A percentile compares a stretch with the other conserved stretches of the same genome.
phyloP scores from a whole-genome alignment of 768 basidiomycete species.

The Kwoniella sp. region DNA sequence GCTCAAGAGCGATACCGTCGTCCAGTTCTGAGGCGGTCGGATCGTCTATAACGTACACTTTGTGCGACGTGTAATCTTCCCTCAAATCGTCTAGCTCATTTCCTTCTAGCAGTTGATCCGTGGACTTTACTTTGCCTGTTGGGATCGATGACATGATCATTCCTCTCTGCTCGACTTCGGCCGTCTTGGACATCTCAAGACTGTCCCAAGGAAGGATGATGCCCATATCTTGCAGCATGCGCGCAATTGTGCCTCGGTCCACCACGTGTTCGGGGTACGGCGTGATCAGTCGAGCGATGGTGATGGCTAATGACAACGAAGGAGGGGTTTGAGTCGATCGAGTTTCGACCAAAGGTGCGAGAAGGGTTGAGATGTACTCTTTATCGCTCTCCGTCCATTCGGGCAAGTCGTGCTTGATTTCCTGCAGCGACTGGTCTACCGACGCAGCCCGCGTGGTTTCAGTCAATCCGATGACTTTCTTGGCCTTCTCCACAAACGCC shows the following conservation, averaged over 20 bases:
- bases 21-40: constrained; percentile 79
- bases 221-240: constrained; percentile 70
- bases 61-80: constrained; percentile 41
- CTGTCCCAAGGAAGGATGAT: constrained; percentile 82
- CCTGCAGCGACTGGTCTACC: constrained; percentile 10
- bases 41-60: constrained; percentile 87
- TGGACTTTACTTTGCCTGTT: background rate
- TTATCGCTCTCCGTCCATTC: constrained; percentile 21
- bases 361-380: constrained; percentile 50
- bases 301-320: constrained; percentile 62
- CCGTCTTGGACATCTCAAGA: constrained; percentile 54
- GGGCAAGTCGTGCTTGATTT: constrained; percentile 11
- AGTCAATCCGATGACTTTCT: constrained; percentile 26
- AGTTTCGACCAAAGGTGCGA: constrained; percentile 44
- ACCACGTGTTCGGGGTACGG: constrained; percentile 36
- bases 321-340: constrained; percentile 65
- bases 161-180: constrained; percentile 25
- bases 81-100: constrained; percentile 42
- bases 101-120: constrained; percentile 30
- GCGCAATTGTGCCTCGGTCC: constrained; percentile 56
- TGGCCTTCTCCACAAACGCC: constrained; percentile 46
- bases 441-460: background rate
- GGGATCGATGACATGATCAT: constrained; percentile 19
- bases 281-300: constrained; percentile 66
- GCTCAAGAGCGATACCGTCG: constrained; percentile 85